Base-by-base conservation (phyloP, 1,284 basidiomycete species). In the Tylopilus sp. region DNA sequence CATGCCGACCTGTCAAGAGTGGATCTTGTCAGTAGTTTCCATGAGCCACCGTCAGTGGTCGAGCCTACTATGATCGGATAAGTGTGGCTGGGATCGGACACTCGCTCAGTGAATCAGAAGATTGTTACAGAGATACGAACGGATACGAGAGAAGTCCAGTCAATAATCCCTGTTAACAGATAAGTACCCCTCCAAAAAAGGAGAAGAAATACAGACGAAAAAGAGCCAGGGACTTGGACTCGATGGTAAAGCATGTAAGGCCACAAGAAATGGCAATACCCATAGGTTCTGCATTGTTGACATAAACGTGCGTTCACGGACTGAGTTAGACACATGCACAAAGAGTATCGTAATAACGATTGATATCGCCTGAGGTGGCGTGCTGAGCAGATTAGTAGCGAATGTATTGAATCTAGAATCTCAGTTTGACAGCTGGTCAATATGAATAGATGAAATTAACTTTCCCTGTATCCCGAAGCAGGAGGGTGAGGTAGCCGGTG, bases 311-410 rank as follows among this genome's bases (percentile, higher is more conserved):
- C 82, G 64, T 86, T 79, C 22, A 86, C 74, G 1, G 73, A 72
- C 33, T 10, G 10, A 36, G 65, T 87, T 86, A 2, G 84, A 86
- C n/a, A 85, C 57, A 19, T 85, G 60, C 0, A 84, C 82, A 53
- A 86, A 78, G 18, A 72, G 60, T 52, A 83, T 79, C 80, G 85
- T 84, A 15, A 79, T 82, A 26, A 85, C 62, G 47, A 84, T 82
- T 4, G 79, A 80, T 2, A 79, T 70, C 9, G 85, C 79, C 5
- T 79, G 33, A 36, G 33, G 10, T 10, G 81, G 3, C 81, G 91
- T 88, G 6, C 82, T 85, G 59, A 92, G 81, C 49, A 92, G 77
- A 72, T 91, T 91, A 26, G 87, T 83, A 62, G 86, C 70, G 58
- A 89, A 85, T 2, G 89, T 91, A 66, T 78, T 80, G 77, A 91